These are phyloP conservation scores for Ecytonucleospora hepatopenaei DNA, from an alignment of 371 early-diverging fungal species.

Conservation along the genomic window DNA sequence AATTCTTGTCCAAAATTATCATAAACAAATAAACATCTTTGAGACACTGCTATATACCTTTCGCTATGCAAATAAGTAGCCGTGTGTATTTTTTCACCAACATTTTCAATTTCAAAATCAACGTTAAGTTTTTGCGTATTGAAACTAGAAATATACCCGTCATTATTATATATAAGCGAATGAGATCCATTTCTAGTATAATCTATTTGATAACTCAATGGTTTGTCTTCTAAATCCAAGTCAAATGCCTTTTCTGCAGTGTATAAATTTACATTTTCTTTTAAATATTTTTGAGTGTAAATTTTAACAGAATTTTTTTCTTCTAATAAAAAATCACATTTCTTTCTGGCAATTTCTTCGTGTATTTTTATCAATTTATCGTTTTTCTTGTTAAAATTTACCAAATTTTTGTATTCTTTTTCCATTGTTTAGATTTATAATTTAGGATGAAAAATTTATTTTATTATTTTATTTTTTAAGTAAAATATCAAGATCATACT, in stretches of 20 bases:
- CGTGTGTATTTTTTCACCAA: constrained; percentile 75
- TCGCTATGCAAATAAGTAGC: constrained; percentile 73
- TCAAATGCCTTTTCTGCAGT: constrained; percentile 70
- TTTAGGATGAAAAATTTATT: too few relatives aligned
- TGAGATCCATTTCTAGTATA: constrained; percentile 72
- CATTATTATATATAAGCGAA: constrained; percentile 65
- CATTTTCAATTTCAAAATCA: constrained; percentile 64
- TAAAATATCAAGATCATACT: not conserved
- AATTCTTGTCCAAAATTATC: constrained; percentile 79
- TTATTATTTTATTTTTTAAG: too few relatives aligned
- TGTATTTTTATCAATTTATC: not conserved
- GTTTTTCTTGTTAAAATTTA: not conserved
- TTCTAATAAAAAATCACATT: not conserved
- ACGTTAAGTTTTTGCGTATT: constrained; percentile 74
- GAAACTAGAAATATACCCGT: constrained; percentile 77
- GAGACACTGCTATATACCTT: constrained; percentile 84
- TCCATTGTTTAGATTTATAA: not conserved
- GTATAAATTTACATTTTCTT: constrained; percentile 64
- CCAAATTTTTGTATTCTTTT: not conserved
- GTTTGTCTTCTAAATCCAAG: constrained; percentile 69
- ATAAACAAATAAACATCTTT: constrained; percentile 86
- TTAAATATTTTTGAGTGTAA: constrained; percentile 67
- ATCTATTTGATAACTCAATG: constrained; percentile 63
- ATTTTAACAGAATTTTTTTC: not conserved
- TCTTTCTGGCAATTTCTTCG: not conserved